Evolutionary conservation across 2,329 filamentous ascomycete species (phyloP).

Genomic region (Plenodomus biglobosus): DNA sequence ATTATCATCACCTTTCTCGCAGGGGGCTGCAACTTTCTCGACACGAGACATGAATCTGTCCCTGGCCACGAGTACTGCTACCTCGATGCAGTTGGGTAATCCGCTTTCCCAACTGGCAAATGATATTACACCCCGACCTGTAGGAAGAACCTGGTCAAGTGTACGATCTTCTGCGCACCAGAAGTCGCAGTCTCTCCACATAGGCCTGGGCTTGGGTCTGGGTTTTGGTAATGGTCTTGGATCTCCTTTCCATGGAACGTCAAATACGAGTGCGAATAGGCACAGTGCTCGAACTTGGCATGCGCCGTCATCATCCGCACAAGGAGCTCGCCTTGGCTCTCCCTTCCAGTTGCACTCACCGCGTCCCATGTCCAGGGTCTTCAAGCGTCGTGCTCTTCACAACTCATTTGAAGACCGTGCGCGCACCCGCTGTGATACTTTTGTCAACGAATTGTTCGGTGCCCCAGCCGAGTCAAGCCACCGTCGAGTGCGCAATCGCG

Average conservation of each 20-base stretch:
- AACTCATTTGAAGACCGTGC: constrained; percentile 55
- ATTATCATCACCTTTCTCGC: constrained; percentile 43
- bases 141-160: constrained; percentile 46
- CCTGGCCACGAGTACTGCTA: constrained; percentile 54
- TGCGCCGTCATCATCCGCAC: constrained; percentile 25
- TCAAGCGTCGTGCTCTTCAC: constrained; percentile 61
- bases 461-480: constrained; percentile 54
- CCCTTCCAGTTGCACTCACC: constrained; percentile 59
- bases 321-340: constrained; percentile 48
- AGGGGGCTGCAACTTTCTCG: constrained; percentile 42
- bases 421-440: constrained; percentile 44
- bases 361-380: constrained; percentile 53
- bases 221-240: constrained; percentile 47
- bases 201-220: constrained; percentile 49
- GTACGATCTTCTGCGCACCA: constrained; percentile 54
- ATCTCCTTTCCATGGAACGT: constrained; percentile 47
- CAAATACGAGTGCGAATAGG: constrained; percentile 28
- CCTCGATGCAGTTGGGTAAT: constrained; percentile 54
- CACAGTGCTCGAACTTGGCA: constrained; percentile 41
- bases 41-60: constrained; percentile 55
- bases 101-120: constrained; percentile 51
- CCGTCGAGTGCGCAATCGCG: constrained; percentile 61
- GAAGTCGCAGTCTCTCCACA: constrained; percentile 54
- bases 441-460: constrained; percentile 50
- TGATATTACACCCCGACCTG: constrained; percentile 38